A percentile compares a stretch with the other conserved stretches of the same genome.
phyloP scores from a whole-genome alignment of 495 filamentous ascomycete species.

The Lasiosphaeriaceae sp. region DNA sequence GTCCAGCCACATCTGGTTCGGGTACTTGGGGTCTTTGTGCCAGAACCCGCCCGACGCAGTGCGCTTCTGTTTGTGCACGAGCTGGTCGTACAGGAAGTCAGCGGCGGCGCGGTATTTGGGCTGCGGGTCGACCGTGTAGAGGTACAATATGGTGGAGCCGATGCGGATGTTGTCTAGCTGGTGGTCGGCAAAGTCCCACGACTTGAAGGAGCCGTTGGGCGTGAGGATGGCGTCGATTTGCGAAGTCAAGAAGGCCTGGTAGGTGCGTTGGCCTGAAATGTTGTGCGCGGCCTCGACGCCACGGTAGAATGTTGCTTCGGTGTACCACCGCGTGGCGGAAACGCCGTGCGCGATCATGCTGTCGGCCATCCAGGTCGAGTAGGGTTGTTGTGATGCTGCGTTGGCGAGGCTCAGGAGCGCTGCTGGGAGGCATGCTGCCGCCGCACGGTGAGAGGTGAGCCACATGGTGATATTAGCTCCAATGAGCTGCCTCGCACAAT shows the following conservation, averaged over 20 bases:
- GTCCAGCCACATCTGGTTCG: slow-evolving; percentile 57
- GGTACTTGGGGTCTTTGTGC: slow-evolving; percentile 47
- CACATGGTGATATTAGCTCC: no score
- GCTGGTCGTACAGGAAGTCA: slow-evolving; percentile 42
- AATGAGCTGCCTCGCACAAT: no score
- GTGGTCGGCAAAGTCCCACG: slow-evolving; percentile 39
- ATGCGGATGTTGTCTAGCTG: slow-evolving; percentile 49
- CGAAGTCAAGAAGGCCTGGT: slow-evolving; percentile 18
- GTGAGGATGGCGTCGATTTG: slow-evolving; percentile 38
- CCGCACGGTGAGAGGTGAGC: no score
- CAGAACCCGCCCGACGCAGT: slow-evolving; percentile 51
- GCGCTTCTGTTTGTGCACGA: slow-evolving; percentile 40
- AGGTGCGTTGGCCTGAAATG: not conserved
- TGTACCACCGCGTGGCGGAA: slow-evolving; percentile 29
- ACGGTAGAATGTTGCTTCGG: slow-evolving; percentile 36
- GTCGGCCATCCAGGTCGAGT: slow-evolving; percentile 44
- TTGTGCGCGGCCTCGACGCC: slow-evolving; percentile 35
- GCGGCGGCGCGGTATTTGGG: slow-evolving; percentile 38
- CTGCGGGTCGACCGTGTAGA: slow-evolving; percentile 35
- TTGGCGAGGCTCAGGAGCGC: no score
- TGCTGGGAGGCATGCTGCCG: no score
- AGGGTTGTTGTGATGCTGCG: slow-evolving; percentile 13
- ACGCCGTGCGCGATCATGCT: slow-evolving; percentile 46
- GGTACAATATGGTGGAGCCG: slow-evolving; percentile 44
- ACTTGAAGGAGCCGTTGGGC: slow-evolving; percentile 34